Evolutionary conservation across 2,329 filamentous ascomycete species (phyloP).

Genomic region (Ambrosiella beaveri): DNA sequence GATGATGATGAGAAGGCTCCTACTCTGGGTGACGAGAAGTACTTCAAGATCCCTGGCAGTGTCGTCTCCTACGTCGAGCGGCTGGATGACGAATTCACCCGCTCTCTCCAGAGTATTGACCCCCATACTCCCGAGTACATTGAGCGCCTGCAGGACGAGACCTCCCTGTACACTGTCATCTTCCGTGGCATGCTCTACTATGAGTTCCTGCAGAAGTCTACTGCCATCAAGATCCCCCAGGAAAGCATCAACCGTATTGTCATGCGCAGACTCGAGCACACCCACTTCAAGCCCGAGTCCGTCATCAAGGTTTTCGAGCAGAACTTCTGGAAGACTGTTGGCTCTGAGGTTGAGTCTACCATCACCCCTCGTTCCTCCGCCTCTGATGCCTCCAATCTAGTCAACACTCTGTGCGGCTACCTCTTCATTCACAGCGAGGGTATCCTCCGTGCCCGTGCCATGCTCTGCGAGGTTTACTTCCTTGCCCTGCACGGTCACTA

Average conservation of each 20-base stretch:
- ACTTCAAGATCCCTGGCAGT: slow-evolving; percentile 85
- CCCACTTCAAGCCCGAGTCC: slow-evolving; percentile 97
- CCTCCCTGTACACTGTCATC: slow-evolving; percentile 77
- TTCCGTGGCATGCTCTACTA: slow-evolving; percentile 79
- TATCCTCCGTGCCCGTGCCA: slow-evolving; percentile 87
- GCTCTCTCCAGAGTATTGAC: slow-evolving; percentile 94
- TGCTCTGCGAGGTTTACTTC: slow-evolving; percentile 99
- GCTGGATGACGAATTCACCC: slow-evolving; percentile 89
- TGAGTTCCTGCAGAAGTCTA: slow-evolving; percentile 57
- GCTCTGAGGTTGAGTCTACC: slow-evolving; percentile 50
- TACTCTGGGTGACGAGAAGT: slow-evolving; percentile 50
- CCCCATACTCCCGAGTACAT: slow-evolving; percentile 98
- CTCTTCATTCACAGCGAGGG: slow-evolving; percentile 89
- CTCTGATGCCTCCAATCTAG: slow-evolving; percentile 54
- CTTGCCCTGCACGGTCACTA: slow-evolving; percentile 93
- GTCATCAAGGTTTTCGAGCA: slow-evolving; percentile 90
- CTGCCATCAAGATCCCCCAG: slow-evolving; percentile 56
- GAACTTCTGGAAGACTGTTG: slow-evolving; percentile 74
- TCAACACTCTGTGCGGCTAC: slow-evolving; percentile 83
- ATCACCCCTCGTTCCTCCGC: slow-evolving; percentile 59
- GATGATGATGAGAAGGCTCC: slow-evolving; percentile 95
- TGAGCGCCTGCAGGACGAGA: slow-evolving; percentile 82
- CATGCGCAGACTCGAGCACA: slow-evolving; percentile 86
- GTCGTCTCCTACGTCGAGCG: slow-evolving; percentile 88
- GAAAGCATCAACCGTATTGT: slow-evolving; percentile 83